phyloP scores from a whole-genome alignment of 2,329 filamentous ascomycete genomes.

The Hypocrella siamensis region DNA sequence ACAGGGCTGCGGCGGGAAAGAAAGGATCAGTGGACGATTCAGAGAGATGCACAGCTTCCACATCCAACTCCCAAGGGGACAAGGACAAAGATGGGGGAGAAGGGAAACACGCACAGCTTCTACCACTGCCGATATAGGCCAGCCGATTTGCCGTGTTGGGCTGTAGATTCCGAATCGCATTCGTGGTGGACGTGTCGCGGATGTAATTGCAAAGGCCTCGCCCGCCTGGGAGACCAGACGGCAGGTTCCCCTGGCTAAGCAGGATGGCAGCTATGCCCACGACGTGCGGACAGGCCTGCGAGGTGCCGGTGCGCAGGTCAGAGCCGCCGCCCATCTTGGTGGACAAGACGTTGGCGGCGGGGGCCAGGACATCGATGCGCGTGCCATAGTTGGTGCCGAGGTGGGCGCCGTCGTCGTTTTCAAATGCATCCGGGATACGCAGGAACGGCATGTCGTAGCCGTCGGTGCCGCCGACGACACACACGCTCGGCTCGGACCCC shows the following conservation, averaged over 20 bases:
- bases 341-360: slow-evolving; percentile 28
- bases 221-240: no score
- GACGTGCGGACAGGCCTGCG: slow-evolving; percentile 26
- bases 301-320: slow-evolving; percentile 17
- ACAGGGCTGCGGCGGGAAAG: no score
- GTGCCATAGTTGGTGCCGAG: slow-evolving; percentile 35
- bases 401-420: no score
- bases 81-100: no score
- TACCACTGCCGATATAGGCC: not conserved
- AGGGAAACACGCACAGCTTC: no score
- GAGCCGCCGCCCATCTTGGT: slow-evolving; percentile 27
- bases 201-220: slow-evolving; percentile 7
- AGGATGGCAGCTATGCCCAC: slow-evolving; percentile 26
- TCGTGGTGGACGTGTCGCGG: slow-evolving; percentile 1
- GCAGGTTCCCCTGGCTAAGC: slow-evolving; percentile 21
- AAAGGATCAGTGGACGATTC: no score
- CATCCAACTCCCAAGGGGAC: no score
- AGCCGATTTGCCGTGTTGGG: not conserved
- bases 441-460: slow-evolving; percentile 21
- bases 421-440: no score
- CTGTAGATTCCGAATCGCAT: slow-evolving; percentile 9
- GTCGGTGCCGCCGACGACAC: slow-evolving; percentile 37
- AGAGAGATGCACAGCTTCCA: no score
- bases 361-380: slow-evolving; percentile 34
- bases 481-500: slow-evolving; percentile 28